phyloP scores from a whole-genome alignment of 2,329 filamentous ascomycete genomes.

The Orbilia ellipsospora region DNA sequence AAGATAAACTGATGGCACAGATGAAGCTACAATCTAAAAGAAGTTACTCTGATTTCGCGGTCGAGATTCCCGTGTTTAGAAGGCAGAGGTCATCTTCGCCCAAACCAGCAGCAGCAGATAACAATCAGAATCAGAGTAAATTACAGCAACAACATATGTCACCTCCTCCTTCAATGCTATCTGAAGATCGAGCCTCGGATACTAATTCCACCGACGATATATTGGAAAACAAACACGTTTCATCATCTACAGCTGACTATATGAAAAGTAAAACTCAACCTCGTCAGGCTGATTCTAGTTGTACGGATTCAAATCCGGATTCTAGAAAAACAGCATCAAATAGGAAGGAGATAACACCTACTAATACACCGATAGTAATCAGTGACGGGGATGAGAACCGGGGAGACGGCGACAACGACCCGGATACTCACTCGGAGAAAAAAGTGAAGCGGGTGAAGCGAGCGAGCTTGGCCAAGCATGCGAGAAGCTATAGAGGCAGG shows the following conservation, averaged over 20 bases:
- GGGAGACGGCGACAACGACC: conserved; percentile 9
- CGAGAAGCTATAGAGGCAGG: conserved; percentile 3
- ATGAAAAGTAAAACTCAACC: conserved; percentile 42
- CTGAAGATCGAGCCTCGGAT: conserved; percentile 17
- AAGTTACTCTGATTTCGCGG: conserved; percentile 29
- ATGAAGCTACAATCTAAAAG: conserved; percentile 23
- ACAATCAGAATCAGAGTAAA: no score
- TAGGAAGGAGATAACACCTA: conserved; percentile 14
- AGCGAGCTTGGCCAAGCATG: conserved; percentile 27
- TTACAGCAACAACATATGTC: conserved; percentile 23
- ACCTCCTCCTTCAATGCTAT: conserved; percentile 35
- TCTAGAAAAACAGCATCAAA: not conserved
- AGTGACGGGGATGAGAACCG: conserved; percentile 23
- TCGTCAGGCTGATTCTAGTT: conserved; percentile 42
- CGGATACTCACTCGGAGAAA: conserved; percentile 14
- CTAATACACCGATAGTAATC: conserved; percentile 32
- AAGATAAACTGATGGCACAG: conserved; percentile 20
- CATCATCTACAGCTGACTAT: conserved; percentile 4
- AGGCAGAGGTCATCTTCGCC: conserved; percentile 9
- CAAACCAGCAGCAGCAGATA: not conserved
- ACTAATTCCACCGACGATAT: not conserved
- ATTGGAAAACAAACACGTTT: not conserved
- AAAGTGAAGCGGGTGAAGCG: conserved; percentile 13
- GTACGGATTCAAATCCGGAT: conserved; percentile 2
- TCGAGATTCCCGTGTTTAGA: conserved; percentile 38